phyloP scores from a whole-genome alignment of 192 early-diverging fungal species.

The Umbelopsis vinacea region DNA sequence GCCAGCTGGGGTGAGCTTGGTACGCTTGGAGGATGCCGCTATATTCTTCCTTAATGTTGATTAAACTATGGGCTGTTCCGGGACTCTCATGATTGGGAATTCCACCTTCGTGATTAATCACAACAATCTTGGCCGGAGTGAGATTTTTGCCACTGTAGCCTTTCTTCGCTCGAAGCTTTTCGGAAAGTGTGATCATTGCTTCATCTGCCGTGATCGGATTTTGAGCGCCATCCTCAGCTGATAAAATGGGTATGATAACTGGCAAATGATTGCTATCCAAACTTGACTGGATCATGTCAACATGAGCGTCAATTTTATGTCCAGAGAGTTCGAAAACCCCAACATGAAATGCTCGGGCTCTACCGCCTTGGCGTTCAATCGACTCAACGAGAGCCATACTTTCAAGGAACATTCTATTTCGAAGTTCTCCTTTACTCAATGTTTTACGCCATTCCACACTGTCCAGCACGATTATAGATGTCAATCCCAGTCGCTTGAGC shows the following conservation, averaged over 20 bases:
- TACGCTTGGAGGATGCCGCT: constrained; percentile 49
- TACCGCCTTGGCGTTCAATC: constrained; percentile 75
- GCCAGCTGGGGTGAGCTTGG: constrained; percentile 34
- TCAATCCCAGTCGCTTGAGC: constrained; percentile 66
- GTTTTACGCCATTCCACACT: constrained; percentile 48
- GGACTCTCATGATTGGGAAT: constrained; percentile 56
- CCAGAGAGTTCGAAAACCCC: constrained; percentile 54
- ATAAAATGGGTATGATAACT: constrained; percentile 53
- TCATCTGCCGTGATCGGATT: constrained; percentile 49
- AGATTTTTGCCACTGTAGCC: constrained; percentile 29
- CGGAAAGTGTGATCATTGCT: constrained; percentile 58
- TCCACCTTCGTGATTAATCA: constrained; percentile 74
- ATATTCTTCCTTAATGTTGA: constrained; percentile 86
- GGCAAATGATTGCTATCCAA: constrained; percentile 70
- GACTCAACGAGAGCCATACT: constrained; percentile 64
- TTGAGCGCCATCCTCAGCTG: constrained; percentile 44
- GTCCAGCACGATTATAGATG: constrained; percentile 69
- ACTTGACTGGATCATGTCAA: constrained; percentile 58
- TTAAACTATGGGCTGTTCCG: constrained; percentile 66
- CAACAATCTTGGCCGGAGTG: constrained; percentile 62
- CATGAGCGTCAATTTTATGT: constrained; percentile 14
- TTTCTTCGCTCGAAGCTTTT: constrained; percentile 31
- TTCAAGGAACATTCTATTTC: constrained; percentile 53
- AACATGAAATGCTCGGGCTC: constrained; percentile 69
- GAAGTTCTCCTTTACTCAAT: constrained; percentile 32